Conservation (phyloP, 495 filamentous ascomycete genomes). For the Mytilinidion resinicola region DNA sequence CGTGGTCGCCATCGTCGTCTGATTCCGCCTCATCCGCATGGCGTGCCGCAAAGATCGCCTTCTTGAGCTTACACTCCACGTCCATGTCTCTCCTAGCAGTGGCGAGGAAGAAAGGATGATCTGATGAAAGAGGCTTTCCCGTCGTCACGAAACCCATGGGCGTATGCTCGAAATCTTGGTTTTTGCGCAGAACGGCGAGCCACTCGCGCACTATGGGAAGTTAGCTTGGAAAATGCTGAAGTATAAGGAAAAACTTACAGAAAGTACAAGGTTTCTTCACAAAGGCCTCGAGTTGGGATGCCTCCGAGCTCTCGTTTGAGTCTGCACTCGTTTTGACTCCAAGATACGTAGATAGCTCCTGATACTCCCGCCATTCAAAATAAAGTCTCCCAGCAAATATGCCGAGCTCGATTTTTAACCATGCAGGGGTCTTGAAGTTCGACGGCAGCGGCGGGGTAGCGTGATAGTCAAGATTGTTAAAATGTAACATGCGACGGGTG, state of each 20-base stretch:
- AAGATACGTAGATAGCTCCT: constrained; percentile 26
- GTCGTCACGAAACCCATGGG: constrained; percentile 52
- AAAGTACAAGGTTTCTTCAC: constrained; percentile 36
- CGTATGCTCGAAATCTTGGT: too few relatives aligned
- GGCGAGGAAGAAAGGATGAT: constrained; percentile 44
- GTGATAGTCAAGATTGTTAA: constrained; percentile 46
- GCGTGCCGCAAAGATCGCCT: not conserved
- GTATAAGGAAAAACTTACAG: constrained; percentile 3
- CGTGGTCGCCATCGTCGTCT: not conserved
- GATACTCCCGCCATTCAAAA: constrained; percentile 43
- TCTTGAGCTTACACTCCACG: not conserved
- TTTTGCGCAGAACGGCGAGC: too few relatives aligned
- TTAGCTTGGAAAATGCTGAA: not conserved
- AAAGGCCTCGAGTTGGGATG: constrained; percentile 9
- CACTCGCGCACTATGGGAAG: too few relatives aligned
- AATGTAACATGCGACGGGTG: constrained; percentile 47
- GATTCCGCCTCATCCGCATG: too few relatives aligned
- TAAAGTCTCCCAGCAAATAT: constrained; percentile 53
- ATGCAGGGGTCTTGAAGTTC: constrained; percentile 35
- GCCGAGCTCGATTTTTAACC: constrained; percentile 49
- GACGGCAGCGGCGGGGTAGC: constrained; percentile 41
- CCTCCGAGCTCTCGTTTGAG: not conserved
- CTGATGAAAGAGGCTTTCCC: constrained; percentile 37
- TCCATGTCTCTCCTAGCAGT: not conserved
- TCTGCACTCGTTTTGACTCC: too few relatives aligned